phyloP scores from a whole-genome alignment of 306 rosid species.

The Begonia loranthoides region DNA sequence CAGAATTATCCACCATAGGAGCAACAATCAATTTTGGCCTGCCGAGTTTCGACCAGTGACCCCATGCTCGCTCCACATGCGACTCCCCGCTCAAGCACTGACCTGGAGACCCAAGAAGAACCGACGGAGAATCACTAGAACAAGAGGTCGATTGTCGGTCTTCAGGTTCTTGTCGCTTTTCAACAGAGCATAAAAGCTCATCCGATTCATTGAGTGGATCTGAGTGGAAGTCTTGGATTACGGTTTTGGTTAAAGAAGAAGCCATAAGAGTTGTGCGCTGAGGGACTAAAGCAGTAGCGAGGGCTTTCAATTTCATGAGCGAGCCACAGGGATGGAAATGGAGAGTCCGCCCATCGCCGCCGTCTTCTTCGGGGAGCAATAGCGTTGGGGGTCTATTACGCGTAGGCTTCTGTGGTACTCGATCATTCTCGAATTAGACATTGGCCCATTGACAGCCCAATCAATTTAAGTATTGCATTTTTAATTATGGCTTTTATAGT shows the following conservation, averaged over 20 bases:
- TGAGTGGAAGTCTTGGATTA: slow-evolving; percentile 30
- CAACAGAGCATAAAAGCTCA: slow-evolving; percentile 26
- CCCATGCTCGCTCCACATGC: slow-evolving; percentile 66
- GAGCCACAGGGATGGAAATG: slow-evolving; percentile 14
- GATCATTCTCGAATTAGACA: too few species aligned
- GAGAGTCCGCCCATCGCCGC: slow-evolving; percentile 32
- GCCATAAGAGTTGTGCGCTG: too few species aligned
- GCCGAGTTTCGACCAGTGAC: slow-evolving; percentile 72
- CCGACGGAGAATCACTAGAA: slow-evolving; percentile 7
- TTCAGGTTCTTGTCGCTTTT: slow-evolving; percentile 10
- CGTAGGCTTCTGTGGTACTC: too few species aligned
- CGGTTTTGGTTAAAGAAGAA: not conserved
- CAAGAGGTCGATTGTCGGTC: not conserved
- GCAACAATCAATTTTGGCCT: slow-evolving; percentile 78
- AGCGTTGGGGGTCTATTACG: too few species aligned
- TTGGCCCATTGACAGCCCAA: too few species aligned
- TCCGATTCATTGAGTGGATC: slow-evolving; percentile 21
- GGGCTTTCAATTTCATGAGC: slow-evolving; percentile 50
- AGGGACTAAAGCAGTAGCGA: slow-evolving; percentile 2
- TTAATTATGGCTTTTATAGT: too few species aligned
- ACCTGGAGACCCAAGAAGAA: slow-evolving; percentile 13
- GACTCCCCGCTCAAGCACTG: slow-evolving; percentile 33
- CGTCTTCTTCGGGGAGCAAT: not conserved
- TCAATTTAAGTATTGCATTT: too few species aligned
- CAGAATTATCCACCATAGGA: slow-evolving; percentile 97